A percentile compares a stretch with the other conserved stretches of the same genome.
Evolutionary conservation across 108 stramenopile genomes (phyloP).

Genomic region (Aurantiochytrium sp.): DNA sequence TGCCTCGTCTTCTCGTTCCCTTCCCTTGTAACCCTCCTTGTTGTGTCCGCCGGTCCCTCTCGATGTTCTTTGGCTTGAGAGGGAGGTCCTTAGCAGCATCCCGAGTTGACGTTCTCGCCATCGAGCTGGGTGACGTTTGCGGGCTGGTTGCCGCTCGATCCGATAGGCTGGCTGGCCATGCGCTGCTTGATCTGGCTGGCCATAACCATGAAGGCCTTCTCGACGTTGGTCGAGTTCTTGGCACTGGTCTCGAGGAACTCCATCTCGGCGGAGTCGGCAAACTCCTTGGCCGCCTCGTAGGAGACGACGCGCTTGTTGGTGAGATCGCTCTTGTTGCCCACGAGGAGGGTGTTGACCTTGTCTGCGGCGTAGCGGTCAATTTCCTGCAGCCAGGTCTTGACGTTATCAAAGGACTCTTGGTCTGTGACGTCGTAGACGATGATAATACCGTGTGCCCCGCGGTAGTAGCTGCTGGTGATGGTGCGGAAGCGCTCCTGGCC

Average conservation of each 20-base stretch:
- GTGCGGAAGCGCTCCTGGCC: slow-evolving; percentile 84
- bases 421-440: slow-evolving; percentile 96
- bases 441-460: slow-evolving; percentile 92
- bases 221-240: slow-evolving; percentile 95
- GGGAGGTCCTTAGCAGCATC: slow-evolving; percentile 27
- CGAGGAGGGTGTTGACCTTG: slow-evolving; percentile 97
- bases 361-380: slow-evolving; percentile 96
- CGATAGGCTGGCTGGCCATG: slow-evolving; percentile 55
- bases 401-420: slow-evolving; percentile 94
- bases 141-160: neutral
- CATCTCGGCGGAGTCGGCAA: slow-evolving; percentile 93
- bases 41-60: no score
- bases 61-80: no score
- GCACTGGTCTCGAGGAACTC: slow-evolving; percentile 98
- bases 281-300: slow-evolving; percentile 92
- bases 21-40: no score
- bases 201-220: slow-evolving; percentile 98
- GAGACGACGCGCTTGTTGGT: slow-evolving; percentile 86
- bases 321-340: slow-evolving; percentile 98
- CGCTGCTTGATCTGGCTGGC: slow-evolving; percentile 94
- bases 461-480: slow-evolving; percentile 80
- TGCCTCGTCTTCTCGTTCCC: no score
- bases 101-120: neutral
- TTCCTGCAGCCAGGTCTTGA: slow-evolving; percentile 98
- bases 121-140: neutral